Percentiles rank a stretch among this genome's conserved stretches.
phyloP scores from a whole-genome alignment of 2,329 filamentous ascomycete genomes.

The Curvularia verruculosa region DNA sequence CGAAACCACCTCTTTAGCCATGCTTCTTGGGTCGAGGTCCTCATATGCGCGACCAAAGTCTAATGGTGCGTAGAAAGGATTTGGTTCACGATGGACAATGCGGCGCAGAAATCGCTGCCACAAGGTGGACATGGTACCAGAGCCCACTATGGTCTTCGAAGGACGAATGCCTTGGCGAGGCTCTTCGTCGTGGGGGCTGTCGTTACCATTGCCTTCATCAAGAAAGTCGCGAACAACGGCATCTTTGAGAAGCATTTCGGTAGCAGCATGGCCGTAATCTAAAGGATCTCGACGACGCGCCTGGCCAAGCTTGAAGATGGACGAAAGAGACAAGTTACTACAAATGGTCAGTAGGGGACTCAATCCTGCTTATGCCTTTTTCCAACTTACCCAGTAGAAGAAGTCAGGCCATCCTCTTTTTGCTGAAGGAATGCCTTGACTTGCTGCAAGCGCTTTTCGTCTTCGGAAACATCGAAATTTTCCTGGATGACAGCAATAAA shows the following conservation, averaged over 20 bases:
- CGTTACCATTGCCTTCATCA: constrained; percentile 66
- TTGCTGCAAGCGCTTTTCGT: constrained; percentile 95
- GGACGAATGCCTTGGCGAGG: constrained; percentile 46
- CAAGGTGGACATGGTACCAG: constrained; percentile 64
- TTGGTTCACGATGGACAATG: constrained; percentile 75
- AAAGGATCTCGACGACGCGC: constrained; percentile 77
- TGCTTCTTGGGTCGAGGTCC: constrained; percentile 79
- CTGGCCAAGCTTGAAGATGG: constrained; percentile 66
- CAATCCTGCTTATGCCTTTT: too few relatives aligned
- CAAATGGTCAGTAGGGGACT: neutral
- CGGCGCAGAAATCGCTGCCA: constrained; percentile 66
- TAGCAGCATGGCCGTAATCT: constrained; percentile 87
- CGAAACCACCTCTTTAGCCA: constrained; percentile 88
- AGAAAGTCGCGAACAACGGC: constrained; percentile 94
- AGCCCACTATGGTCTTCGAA: constrained; percentile 56
- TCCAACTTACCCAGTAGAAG: constrained; percentile 59
- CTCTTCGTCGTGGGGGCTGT: constrained; percentile 35
- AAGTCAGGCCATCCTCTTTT: constrained; percentile 76
- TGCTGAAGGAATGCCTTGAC: constrained; percentile 93
- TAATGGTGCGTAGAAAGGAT: constrained; percentile 91
- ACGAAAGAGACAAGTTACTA: constrained; percentile 73
- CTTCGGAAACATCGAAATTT: constrained; percentile 97
- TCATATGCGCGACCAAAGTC: constrained; percentile 74
- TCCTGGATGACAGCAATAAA: constrained; percentile 99
- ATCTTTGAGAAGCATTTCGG: constrained; percentile 96